Evolutionary conservation across 306 rosid species (phyloP).

Genomic region (Urtica urens): DNA sequence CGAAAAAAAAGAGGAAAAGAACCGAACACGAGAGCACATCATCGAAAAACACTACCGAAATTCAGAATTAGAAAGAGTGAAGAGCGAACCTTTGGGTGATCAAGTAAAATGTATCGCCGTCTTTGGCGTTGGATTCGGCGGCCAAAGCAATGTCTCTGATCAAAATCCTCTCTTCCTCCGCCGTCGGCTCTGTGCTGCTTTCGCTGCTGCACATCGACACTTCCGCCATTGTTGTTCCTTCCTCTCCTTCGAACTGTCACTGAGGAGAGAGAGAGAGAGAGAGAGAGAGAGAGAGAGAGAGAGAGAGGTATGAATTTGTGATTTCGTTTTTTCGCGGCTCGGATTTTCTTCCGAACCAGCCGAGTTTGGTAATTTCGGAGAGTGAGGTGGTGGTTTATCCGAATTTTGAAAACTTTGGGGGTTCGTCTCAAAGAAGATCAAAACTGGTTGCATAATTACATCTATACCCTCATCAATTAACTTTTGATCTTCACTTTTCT

Average conservation of each 20-base stretch:
- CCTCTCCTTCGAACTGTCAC: conserved; percentile 5
- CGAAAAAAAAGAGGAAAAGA: neutral
- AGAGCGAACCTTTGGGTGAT: conserved; percentile 70
- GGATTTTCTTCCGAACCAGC: conserved; percentile 1
- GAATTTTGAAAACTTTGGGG: neutral
- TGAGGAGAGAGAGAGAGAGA: neutral
- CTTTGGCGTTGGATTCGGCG: conserved; percentile 68
- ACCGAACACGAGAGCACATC: too few relatives aligned
- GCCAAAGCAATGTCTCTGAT: conserved; percentile 84
- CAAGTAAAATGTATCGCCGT: conserved; percentile 70
- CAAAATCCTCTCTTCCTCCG: conserved; percentile 86
- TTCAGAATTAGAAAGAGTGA: neutral
- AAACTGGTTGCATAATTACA: too few relatives aligned
- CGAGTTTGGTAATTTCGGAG: neutral
- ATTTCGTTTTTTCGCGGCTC: neutral
- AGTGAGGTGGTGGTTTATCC: neutral
- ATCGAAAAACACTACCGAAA: too few relatives aligned
- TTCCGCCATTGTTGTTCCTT: conserved; percentile 36
- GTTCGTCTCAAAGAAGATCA: too few relatives aligned
- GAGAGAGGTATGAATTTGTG: neutral
- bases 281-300: neutral
- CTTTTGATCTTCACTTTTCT: too few relatives aligned
- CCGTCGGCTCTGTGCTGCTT: conserved; percentile 43
- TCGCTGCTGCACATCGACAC: conserved; percentile 45
- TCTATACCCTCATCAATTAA: too few relatives aligned